Conservation (phyloP, 2,329 filamentous ascomycete species). For the Fusarium floridanum region DNA sequence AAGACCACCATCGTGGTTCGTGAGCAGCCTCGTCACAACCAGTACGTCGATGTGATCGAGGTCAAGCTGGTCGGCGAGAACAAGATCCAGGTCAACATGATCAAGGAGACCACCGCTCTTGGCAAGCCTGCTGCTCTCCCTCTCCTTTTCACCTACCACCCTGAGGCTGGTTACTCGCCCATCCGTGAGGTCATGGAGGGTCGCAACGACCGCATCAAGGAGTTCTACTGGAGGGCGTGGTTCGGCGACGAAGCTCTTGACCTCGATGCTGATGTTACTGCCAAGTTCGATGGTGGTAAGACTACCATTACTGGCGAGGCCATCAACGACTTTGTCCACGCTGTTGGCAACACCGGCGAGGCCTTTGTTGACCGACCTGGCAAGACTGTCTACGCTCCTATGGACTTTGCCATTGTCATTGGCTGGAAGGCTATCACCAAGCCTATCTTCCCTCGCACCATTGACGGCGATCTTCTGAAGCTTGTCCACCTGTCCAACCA, state of each 20-base stretch:
- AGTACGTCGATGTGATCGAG: slow-evolving; percentile 90
- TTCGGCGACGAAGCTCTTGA: slow-evolving; percentile 89
- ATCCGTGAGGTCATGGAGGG: slow-evolving; percentile 96
- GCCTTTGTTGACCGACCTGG: slow-evolving; percentile 96
- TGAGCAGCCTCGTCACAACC: slow-evolving; percentile 87
- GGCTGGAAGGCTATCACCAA: slow-evolving; percentile 99
- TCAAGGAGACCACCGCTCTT: slow-evolving; percentile 91
- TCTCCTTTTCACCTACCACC: slow-evolving; percentile 92
- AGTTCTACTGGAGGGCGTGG: slow-evolving; percentile 99
- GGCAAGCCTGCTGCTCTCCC: slow-evolving; percentile 85
- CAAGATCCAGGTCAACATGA: slow-evolving; percentile 89
- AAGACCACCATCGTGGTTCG: slow-evolving; percentile 89
- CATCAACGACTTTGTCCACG: slow-evolving; percentile 99
- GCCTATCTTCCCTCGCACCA: slow-evolving; percentile 96
- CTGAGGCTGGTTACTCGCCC: slow-evolving; percentile 96
- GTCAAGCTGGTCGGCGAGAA: slow-evolving; percentile 80
- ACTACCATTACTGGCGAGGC: slow-evolving; percentile 89
- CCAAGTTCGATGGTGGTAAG: slow-evolving; percentile 90
- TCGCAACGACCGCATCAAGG: slow-evolving; percentile 98
- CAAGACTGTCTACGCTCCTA: slow-evolving; percentile 93
- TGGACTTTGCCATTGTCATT: slow-evolving; percentile 99
- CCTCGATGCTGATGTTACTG: slow-evolving; percentile 86
- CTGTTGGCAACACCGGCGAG: slow-evolving; percentile 96
- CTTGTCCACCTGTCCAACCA: slow-evolving; percentile 97
- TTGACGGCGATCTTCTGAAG: slow-evolving; percentile 95